Evolutionary conservation across 495 filamentous ascomycete species (phyloP).

Genomic region (Penicillium nucicola): DNA sequence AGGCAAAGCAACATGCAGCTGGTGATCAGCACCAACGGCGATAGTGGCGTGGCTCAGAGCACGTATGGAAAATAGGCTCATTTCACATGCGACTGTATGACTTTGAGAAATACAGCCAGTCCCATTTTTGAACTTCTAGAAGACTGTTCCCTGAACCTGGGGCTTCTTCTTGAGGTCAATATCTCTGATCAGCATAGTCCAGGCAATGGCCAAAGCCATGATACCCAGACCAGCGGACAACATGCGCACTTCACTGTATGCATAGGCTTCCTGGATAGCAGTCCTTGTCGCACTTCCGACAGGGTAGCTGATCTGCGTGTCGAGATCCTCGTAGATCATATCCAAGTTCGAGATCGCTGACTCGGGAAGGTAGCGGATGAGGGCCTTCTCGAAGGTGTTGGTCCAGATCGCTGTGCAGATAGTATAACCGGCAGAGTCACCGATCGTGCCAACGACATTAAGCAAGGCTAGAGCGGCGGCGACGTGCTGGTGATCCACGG

Average conservation of each 20-base stretch:
- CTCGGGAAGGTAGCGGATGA: conserved; percentile 51
- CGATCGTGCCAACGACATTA: conserved; percentile 55
- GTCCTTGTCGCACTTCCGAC: no score
- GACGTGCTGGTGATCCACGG: conserved; percentile 55
- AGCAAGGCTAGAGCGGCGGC: conserved; percentile 59
- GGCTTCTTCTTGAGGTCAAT: conserved; percentile 50
- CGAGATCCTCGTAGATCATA: conserved; percentile 41
- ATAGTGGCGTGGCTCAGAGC: neutral
- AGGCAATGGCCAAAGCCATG: no score
- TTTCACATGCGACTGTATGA: no score
- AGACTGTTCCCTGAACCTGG: conserved; percentile 12
- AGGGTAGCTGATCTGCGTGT: no score
- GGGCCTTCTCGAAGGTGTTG: conserved; percentile 47
- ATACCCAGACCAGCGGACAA: no score
- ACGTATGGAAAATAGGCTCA: no score
- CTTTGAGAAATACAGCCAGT: no score
- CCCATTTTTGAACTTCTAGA: neutral
- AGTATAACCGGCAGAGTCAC: conserved; percentile 58
- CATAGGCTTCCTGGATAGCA: no score
- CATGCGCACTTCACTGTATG: no score
- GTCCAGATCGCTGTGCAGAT: conserved; percentile 62
- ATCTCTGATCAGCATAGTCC: neutral
- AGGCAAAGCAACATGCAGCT: neutral
- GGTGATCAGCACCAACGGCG: neutral
- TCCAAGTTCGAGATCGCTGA: conserved; percentile 26